Conservation (phyloP, 2,329 filamentous ascomycete genomes). For the Hortaea werneckii region DNA sequence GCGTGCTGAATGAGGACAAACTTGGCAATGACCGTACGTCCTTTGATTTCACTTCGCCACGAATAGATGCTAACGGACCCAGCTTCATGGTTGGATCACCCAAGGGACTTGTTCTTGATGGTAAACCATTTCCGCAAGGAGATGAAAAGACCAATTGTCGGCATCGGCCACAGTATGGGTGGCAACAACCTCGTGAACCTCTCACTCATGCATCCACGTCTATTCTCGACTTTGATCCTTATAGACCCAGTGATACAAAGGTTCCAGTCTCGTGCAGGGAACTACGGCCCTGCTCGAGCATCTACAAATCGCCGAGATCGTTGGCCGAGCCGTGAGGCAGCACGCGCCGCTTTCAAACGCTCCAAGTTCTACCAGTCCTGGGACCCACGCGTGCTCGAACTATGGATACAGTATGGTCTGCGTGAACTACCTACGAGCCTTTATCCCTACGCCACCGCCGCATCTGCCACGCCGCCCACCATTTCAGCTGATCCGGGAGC, state of each 20-base stretch:
- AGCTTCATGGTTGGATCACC: constrained; percentile 80
- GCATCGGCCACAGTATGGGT: constrained; percentile 84
- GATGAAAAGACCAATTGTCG: constrained; percentile 74
- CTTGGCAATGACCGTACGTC: constrained; percentile 75
- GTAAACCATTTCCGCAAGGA: constrained; percentile 71
- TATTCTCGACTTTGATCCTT: constrained; percentile 64
- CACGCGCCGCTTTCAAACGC: constrained; percentile 54
- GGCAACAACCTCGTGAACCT: constrained; percentile 63
- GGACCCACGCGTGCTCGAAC: constrained; percentile 69
- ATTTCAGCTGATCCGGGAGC: constrained; percentile 16
- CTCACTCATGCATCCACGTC: constrained; percentile 66
- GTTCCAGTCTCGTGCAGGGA: constrained; percentile 33
- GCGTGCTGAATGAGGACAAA: constrained; percentile 61
- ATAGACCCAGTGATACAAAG: constrained; percentile 72
- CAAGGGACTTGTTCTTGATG: constrained; percentile 74
- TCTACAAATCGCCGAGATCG: constrained; percentile 66
- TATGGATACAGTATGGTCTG: constrained; percentile 65
- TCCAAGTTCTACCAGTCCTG: constrained; percentile 71
- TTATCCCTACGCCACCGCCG: constrained; percentile 35
- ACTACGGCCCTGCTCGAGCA: constrained; percentile 31
- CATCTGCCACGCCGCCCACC: constrained; percentile 16
- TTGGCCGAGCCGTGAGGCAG: constrained; percentile 68
- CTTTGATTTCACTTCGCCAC: neutral
- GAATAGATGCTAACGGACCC: constrained; percentile 4
- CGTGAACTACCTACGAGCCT: constrained; percentile 57